Evolutionary conservation across 2,329 filamentous ascomycete genomes (phyloP).

Genomic region (Venturiaceae sp.): DNA sequence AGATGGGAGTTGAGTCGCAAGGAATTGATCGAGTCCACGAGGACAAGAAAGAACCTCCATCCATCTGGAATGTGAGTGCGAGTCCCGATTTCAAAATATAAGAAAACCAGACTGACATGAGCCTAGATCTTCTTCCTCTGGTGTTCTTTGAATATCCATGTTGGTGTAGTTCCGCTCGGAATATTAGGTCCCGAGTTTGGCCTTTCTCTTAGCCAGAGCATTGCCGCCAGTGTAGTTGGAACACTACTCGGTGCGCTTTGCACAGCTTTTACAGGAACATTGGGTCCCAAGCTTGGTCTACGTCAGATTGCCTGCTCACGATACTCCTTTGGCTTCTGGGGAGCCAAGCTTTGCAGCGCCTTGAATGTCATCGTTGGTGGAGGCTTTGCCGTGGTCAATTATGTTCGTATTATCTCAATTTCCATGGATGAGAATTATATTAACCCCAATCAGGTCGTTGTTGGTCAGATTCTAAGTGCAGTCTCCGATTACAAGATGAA

Average conservation of each 20-base stretch:
- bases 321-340: slow-evolving; percentile 42
- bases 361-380: slow-evolving; percentile 38
- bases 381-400: slow-evolving; percentile 31
- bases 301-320: slow-evolving; percentile 34
- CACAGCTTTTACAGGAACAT: slow-evolving; percentile 30
- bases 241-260: slow-evolving; percentile 31
- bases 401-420: slow-evolving; percentile 12
- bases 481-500: slow-evolving; percentile 32
- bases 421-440: background rate
- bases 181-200: slow-evolving; percentile 40
- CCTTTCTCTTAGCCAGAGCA: slow-evolving; percentile 33
- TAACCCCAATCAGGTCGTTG: slow-evolving; percentile 20
- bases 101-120: background rate
- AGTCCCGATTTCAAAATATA: too few relatives aligned
- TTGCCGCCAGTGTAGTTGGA: slow-evolving; percentile 29
- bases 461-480: slow-evolving; percentile 30
- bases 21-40: slow-evolving; percentile 37
- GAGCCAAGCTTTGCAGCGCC: slow-evolving; percentile 36
- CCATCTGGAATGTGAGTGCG: slow-evolving; percentile 20
- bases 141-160: slow-evolving; percentile 34
- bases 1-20: slow-evolving; percentile 37
- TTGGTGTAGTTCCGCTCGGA: slow-evolving; percentile 19
- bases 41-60: slow-evolving; percentile 32
- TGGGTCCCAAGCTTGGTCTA: slow-evolving; percentile 32
- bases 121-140: slow-evolving; percentile 30